Evolutionary conservation across 805 yeast genomes (phyloP).

Genomic region (Clavispora carvajalis): DNA sequence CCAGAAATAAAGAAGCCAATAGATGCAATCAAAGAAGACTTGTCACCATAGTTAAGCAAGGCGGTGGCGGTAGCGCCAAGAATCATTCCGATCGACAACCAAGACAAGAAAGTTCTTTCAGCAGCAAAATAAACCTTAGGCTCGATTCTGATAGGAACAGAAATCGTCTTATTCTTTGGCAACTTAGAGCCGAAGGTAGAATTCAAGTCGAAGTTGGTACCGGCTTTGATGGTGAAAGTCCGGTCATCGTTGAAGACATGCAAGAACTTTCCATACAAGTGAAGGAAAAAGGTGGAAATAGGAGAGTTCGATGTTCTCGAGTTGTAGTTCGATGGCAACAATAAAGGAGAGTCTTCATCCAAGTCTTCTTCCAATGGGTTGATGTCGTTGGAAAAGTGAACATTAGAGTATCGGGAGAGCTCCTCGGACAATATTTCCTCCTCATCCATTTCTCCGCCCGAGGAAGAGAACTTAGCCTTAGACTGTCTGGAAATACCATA

Average conservation of each 20-base stretch:
- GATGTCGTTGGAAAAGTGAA: constrained; percentile 40
- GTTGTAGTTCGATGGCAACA: constrained; percentile 33
- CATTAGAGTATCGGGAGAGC: constrained; percentile 27
- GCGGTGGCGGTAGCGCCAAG: constrained; percentile 87
- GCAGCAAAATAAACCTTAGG: constrained; percentile 99
- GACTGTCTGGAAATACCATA: constrained; percentile 59
- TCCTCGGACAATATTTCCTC: constrained; percentile 55
- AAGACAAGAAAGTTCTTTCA: constrained; percentile 88
- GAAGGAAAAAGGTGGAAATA: constrained; percentile 27
- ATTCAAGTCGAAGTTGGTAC: constrained; percentile 41
- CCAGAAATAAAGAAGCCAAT: constrained; percentile 84
- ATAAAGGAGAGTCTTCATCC: constrained; percentile 39
- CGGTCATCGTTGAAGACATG: constrained; percentile 42
- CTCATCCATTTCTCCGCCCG: constrained; percentile 62
- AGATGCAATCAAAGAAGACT: constrained; percentile 66
- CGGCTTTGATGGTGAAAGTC: constrained; percentile 39
- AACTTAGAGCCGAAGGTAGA: constrained; percentile 49
- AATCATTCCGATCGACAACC: constrained; percentile 88
- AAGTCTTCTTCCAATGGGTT: constrained; percentile 49
- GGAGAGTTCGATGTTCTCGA: constrained; percentile 24
- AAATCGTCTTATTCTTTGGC: constrained; percentile 84
- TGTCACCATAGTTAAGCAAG: constrained; percentile 77
- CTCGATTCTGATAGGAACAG: constrained; percentile 94
- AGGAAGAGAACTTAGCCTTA: constrained; percentile 25
- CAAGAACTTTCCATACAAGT: constrained; percentile 32